These are phyloP conservation scores for Aspergillus wentii DNA, from an alignment of 495 filamentous ascomycete genomes.

Conservation along the genomic window DNA sequence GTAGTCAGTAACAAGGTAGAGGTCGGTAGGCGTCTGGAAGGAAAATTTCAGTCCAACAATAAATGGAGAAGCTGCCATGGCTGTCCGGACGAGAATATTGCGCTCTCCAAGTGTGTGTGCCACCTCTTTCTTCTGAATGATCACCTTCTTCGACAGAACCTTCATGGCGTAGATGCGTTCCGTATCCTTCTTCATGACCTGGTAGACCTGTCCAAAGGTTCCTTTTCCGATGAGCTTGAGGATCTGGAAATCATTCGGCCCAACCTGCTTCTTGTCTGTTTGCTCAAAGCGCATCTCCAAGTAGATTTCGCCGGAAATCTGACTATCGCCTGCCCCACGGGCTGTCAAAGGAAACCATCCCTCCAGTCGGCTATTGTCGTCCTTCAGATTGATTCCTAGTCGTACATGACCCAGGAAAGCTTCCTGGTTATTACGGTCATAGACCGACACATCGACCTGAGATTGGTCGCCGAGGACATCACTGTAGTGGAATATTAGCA, in stretches of 20 bases:
- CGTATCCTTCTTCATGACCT: conserved; percentile 98
- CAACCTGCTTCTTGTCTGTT: conserved; percentile 88
- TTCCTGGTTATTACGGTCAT: conserved; percentile 81
- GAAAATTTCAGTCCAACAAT: conserved; percentile 98
- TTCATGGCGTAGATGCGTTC: conserved; percentile 98
- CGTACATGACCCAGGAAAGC: conserved; percentile 89
- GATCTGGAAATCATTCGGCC: conserved; percentile 95
- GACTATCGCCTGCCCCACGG: conserved; percentile 57
- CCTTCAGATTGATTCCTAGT: conserved; percentile 61
- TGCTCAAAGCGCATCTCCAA: conserved; percentile 82
- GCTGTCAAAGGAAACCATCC: conserved; percentile 81
- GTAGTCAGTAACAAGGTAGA: conserved; percentile 98
- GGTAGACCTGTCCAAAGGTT: conserved; percentile 99
- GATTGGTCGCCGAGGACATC: conserved; percentile 92
- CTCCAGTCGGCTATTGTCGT: conserved; percentile 65
- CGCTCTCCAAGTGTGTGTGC: conserved; percentile 94
- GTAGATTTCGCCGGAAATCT: conserved; percentile 86
- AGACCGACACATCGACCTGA: conserved; percentile 89
- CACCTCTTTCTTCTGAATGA: conserved; percentile 99
- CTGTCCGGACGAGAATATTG: conserved; percentile 94
- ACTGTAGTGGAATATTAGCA: conserved; percentile 45
- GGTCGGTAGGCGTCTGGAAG: conserved; percentile 94
- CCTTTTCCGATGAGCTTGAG: conserved; percentile 96
- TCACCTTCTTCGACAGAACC: conserved; percentile 97
- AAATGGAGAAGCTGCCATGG: conserved; percentile 92